A percentile compares a stretch with the other conserved stretches of the same genome.
Evolutionary conservation across 805 yeast species (phyloP).

Genomic region (Pichia phayaonensis): DNA sequence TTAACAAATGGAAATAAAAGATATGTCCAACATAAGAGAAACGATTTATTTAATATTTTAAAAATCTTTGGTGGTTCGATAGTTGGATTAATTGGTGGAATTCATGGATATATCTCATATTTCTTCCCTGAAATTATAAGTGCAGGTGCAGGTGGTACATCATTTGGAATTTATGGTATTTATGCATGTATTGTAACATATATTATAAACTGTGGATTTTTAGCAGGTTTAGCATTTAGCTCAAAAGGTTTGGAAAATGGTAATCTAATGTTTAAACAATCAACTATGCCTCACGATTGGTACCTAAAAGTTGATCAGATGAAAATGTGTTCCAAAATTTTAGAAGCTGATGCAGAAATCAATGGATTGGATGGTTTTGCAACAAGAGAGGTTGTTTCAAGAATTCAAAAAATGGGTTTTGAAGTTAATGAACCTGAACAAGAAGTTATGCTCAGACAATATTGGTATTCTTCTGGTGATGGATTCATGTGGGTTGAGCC

Average conservation of each 20-base stretch:
- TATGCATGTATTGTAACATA: constrained; percentile 44
- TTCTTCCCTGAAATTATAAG: constrained; percentile 27
- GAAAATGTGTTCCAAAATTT: constrained; percentile 54
- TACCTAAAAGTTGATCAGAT: constrained; percentile 60
- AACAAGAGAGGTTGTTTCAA: constrained; percentile 24
- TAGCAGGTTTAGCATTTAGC: constrained; percentile 36
- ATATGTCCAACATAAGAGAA: constrained; percentile 33
- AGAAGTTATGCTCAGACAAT: constrained; percentile 66
- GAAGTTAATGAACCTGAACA: constrained; percentile 48
- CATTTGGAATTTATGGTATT: constrained; percentile 31
- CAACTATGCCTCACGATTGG: constrained; percentile 59
- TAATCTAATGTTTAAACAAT: constrained; percentile 55
- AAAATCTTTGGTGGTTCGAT: constrained; percentile 36
- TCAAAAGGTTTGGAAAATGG: constrained; percentile 42
- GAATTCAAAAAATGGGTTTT: constrained; percentile 31
- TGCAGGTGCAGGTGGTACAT: constrained; percentile 27
- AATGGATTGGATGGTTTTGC: constrained; percentile 39
- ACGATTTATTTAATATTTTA: constrained; percentile 24
- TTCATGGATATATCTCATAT: constrained; percentile 39
- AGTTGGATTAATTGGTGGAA: constrained; percentile 33
- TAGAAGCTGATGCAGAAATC: constrained; percentile 55
- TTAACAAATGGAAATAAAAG: constrained; percentile 51
- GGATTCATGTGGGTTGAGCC: constrained; percentile 89
- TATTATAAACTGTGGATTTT: constrained; percentile 38
- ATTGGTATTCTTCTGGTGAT: constrained; percentile 83